phyloP scores from a whole-genome alignment of 331 rosid species.

The Quercus lobata region DNA sequence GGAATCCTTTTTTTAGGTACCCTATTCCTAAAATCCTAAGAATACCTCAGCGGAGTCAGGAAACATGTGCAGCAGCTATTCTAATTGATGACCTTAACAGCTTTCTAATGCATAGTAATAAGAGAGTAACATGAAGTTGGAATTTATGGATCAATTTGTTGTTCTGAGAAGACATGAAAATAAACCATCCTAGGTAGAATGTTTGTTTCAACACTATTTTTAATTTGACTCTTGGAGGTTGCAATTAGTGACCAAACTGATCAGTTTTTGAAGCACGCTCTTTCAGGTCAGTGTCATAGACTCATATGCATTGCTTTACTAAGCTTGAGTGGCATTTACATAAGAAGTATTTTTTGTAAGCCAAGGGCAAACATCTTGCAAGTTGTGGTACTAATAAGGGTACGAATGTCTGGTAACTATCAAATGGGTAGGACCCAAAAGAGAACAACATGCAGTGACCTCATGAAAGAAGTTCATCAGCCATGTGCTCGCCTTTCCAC shows the following conservation, averaged over 20 bases:
- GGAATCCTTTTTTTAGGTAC: too few relatives aligned
- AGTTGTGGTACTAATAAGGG: slow-evolving; percentile 31
- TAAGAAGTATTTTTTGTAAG: slow-evolving; percentile 13
- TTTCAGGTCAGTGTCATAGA: too few relatives aligned
- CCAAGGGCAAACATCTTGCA: slow-evolving; percentile 19
- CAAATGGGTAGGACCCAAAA: slow-evolving; percentile 37
- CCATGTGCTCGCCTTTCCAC: slow-evolving; percentile 55
- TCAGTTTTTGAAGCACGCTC: too few relatives aligned
- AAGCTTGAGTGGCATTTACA: slow-evolving; percentile 20
- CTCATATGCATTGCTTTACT: too few relatives aligned
- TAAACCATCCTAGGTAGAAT: too few relatives aligned
- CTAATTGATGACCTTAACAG: background rate
- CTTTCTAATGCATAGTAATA: background rate
- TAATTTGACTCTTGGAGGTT: too few relatives aligned
- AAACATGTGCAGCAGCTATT: background rate
- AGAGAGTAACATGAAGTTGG: too few relatives aligned
- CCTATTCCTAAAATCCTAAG: too few relatives aligned
- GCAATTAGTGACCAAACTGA: too few relatives aligned
- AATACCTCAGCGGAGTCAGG: background rate
- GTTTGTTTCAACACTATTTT: too few relatives aligned
- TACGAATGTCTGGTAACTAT: slow-evolving; percentile 38
- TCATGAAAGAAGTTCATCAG: slow-evolving; percentile 49
- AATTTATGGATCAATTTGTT: too few relatives aligned
- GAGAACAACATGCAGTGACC: slow-evolving; percentile 46
- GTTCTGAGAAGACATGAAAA: too few relatives aligned